Base-by-base conservation (phyloP, 2,329 filamentous ascomycete genomes). In the Penicillium italicum region DNA sequence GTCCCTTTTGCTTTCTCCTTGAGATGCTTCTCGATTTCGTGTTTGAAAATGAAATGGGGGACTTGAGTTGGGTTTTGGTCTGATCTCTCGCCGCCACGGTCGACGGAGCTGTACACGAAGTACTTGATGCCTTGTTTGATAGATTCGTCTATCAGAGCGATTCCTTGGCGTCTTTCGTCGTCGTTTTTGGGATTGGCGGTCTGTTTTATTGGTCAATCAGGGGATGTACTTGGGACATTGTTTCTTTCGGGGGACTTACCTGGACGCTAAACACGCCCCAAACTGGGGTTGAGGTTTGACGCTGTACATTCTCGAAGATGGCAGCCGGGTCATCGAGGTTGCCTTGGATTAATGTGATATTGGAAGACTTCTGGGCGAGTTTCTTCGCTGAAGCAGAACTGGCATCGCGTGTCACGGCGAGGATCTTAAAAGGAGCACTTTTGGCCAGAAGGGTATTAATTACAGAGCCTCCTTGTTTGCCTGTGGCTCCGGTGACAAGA, bases 201-300 rank as follows among this genome's bases (percentile, higher is more conserved):
- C 45, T 55, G 12, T 20, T 46, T 38, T 24, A 10, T 46, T n/a
- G 11, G 36, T 50, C 8, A 31, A 12, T 28, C 5, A 11, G 16
- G 24, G 18, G 30, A 16, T 30, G 10, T 8, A 5, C 14, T 14
- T 30, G 1, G 6, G n/a, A 24, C 11, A 11, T 12, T 11, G 2
- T 22, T 24, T 24, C 9, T 34, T 26, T 24, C 4, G 10, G 3
- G 31, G 24, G 18, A 38, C 30, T 36, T 38, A 83, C 75, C 70
- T 85, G 83, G 0, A 88, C 83, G 22, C 80, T 83, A 70, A 82
- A 88, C 6, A 87, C 83, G 4, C 83, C 83, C 79, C 80, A 84
- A 54, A 85, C 77, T 2, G 76, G 72, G 18, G 49, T 43, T 12
- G 66, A 58, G 0, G 69, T 66, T 24, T 72, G 69, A 2, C 70